These are phyloP conservation scores for Halenospora varia DNA, from an alignment of 495 filamentous ascomycete species.

Conservation along the genomic window DNA sequence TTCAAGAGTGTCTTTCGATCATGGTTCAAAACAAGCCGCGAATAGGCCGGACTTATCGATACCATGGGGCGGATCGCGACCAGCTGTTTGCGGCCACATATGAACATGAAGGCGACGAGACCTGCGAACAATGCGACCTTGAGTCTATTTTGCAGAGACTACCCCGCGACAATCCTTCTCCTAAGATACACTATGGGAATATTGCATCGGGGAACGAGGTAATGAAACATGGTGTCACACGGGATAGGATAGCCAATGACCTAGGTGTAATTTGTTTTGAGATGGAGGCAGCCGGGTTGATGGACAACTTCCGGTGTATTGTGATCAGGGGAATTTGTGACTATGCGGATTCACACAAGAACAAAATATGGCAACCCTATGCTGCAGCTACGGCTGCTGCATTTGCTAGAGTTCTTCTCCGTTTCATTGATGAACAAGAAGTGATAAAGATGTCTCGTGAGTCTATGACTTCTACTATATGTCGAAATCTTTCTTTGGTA, in stretches of 20 bases:
- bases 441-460: not conserved
- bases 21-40: not conserved
- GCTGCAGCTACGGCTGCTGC: conserved; percentile 28
- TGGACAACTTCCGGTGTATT: not conserved
- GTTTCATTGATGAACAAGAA: not conserved
- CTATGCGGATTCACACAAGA: not conserved
- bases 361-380: conserved; percentile 8
- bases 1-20: not conserved
- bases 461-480: not conserved
- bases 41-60: not conserved
- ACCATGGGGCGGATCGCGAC: not conserved
- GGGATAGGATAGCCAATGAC: not conserved
- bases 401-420: conserved; percentile 21
- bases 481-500: conserved; percentile 29
- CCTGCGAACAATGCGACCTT: not conserved
- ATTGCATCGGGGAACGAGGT: not conserved
- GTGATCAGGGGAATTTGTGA: not conserved
- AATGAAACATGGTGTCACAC: not conserved
- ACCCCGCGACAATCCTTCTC: not conserved
- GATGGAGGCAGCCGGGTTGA: conserved; percentile 33
- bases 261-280: not conserved
- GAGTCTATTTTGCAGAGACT: not conserved
- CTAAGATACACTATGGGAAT: not conserved
- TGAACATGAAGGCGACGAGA: not conserved
- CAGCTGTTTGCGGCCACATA: not conserved